Conservation (phyloP, 2,329 filamentous ascomycete species). For the Pseudofabraea citricarpa region DNA sequence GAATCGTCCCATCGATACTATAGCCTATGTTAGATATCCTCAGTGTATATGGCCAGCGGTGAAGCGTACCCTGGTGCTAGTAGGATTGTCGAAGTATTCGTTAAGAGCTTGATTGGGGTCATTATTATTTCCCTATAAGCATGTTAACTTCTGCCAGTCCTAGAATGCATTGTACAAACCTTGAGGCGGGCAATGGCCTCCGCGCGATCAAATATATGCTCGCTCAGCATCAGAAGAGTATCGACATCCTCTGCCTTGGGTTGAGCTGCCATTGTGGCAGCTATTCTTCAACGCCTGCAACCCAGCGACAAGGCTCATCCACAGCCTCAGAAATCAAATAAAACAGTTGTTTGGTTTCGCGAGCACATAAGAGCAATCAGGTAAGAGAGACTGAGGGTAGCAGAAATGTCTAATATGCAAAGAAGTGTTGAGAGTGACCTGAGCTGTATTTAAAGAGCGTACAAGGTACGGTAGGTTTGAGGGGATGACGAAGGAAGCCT, state of each 20-base stretch:
- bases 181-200: slow-evolving; percentile 23
- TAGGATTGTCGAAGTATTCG: slow-evolving; percentile 47
- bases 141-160: slow-evolving; percentile 11
- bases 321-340: too few species aligned
- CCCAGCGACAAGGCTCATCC: too few species aligned
- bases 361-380: too few species aligned
- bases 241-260: slow-evolving; percentile 19
- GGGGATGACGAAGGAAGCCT: too few species aligned
- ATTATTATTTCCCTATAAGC: slow-evolving; percentile 38
- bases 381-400: too few species aligned
- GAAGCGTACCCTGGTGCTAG: slow-evolving; percentile 8
- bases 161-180: slow-evolving; percentile 6
- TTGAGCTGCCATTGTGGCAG: slow-evolving; percentile 12
- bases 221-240: slow-evolving; percentile 10
- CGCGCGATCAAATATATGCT: slow-evolving; percentile 9
- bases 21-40: slow-evolving; percentile 16
- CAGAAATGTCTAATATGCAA: too few species aligned
- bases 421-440: too few species aligned
- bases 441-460: too few species aligned
- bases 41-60: too few species aligned
- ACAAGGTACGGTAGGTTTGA: too few species aligned
- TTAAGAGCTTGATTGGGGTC: slow-evolving; percentile 44
- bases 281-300: too few species aligned
- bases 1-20: slow-evolving; percentile 53
- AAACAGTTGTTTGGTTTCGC: too few species aligned